Evolutionary conservation across 495 filamentous ascomycete genomes (phyloP), one percentile per base, ranked within the genome.

Genomic region (Podospora conica): DNA sequence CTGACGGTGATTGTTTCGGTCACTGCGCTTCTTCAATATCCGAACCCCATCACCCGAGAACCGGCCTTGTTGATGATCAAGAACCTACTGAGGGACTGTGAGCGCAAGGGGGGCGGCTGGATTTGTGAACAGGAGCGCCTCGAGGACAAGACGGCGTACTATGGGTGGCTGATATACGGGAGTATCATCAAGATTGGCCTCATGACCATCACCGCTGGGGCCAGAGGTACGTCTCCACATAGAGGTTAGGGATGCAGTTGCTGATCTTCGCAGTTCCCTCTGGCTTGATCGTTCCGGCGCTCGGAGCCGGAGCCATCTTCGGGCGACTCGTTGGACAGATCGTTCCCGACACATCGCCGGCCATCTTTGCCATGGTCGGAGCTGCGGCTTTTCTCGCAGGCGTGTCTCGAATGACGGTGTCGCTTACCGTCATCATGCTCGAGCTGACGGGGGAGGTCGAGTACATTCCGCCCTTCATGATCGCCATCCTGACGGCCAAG

Each of bases 321-420:
- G 84, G 84, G 22, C 76, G 84, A 3, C 77, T 86, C 4, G 68
- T 86, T 15, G 84, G 84, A 6, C 83, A 86, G 71, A 73, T 70
- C 31, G 73, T 84, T 23, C 63, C 64, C 11, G 65, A 65, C 58
- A 70, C 69, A 4, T 70, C 68, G 59, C 82, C 84, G 1, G 84
- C 84, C 23, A 85, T 86, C 63, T 86, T 86, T 68, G 84, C 84
- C 67, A 85, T 86, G 82, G 83, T 86, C 58, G 84, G 84, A n/a
- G 81, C 84, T 1, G 83, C 81, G 4, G 84, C 82, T 1, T 87
- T 87, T 70, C 79, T 87, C 1, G 84, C 84, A 9, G 83, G 84
- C 28, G 83, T 86, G 1, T 83, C 79, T 7, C 71, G 84, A 27
- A 87, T 87, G 84, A 87, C 84, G 2, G 81, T 87, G 22, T 82